Evolutionary conservation across 805 yeast species (phyloP), one percentile per base, ranked within the genome.

Genomic region (Starmerella apicola): DNA sequence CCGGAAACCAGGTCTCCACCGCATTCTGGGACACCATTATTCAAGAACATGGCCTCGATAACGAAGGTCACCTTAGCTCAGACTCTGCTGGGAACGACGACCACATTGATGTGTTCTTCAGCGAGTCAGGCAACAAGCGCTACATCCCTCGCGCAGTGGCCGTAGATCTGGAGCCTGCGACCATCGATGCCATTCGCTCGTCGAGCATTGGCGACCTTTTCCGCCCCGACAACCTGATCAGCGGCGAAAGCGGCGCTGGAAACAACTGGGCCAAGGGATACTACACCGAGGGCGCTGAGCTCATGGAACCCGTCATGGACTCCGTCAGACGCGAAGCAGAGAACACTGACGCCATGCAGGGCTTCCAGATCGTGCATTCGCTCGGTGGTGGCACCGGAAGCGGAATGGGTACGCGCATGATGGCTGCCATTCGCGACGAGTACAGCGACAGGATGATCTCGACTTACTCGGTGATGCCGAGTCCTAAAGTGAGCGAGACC

Each of bases 181-280:
- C 95, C 43, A 76, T 85, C 56, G 95, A 85, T 56, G 70, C 78
- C 19, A 88, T 86, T 43, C 79, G 81, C 58, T 66, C 81, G 36
- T 82, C 94, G 4, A 63, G 70, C 13, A 75, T 78, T 51, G 95
- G 95, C 51, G 74, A 78, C 58, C 66, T 85, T 50, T 85, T 84
- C 64, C 78, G 95, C 65, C 96, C 96, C 24, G 96, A 85, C 59
- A 85, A 86, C 65, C 74, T 76, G 54, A 81, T 85, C 49, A 78
- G 77, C 53, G 95, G 95, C 36, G 91, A 83, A 63, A 77, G 88
- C 32, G 83, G 94, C 21, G 96, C 96, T 2, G 96, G 95, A 52
- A 85, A 85, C 60, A 93, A 82, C 52, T 85, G 95, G 95, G 96
- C 96, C 45, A 86, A 84, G 61, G 96, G 96, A 58, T 93, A 80